A percentile compares a stretch with the other conserved stretches of the same genome.
Evolutionary conservation across 2,329 filamentous ascomycete species (phyloP).

Genomic region (Diaporthe sp.): DNA sequence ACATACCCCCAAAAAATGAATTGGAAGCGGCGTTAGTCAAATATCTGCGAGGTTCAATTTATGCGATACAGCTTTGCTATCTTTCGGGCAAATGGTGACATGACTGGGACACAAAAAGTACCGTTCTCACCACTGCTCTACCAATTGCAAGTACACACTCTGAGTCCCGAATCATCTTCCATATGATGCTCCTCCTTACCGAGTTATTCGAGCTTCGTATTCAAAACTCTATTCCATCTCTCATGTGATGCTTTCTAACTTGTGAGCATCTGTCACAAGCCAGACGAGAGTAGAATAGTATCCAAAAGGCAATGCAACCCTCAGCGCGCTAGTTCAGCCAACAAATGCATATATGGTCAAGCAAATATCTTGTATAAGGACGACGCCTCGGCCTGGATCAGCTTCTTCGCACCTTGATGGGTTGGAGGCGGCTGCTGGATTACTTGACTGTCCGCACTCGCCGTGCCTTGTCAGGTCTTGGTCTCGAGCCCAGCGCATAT

Average conservation of each 20-base stretch:
- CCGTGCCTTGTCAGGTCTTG: background rate
- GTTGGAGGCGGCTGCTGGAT: background rate
- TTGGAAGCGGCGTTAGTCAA: conserved; percentile 15
- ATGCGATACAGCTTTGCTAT: background rate
- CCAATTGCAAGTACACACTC: background rate
- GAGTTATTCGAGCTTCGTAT: background rate
- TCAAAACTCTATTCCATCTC: background rate
- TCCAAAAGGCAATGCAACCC: background rate
- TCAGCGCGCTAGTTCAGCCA: background rate
- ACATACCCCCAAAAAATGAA: conserved; percentile 17
- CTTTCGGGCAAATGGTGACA: background rate
- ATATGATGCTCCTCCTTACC: background rate
- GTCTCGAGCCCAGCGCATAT: background rate
- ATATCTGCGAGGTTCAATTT: background rate
- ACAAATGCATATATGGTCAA: too few relatives aligned
- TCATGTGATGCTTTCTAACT: background rate
- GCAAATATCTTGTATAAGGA: background rate
- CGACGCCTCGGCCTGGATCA: too few relatives aligned
- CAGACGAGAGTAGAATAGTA: too few relatives aligned
- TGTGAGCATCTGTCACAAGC: background rate
- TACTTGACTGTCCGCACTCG: background rate
- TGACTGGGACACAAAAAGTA: too few relatives aligned
- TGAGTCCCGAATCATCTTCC: too few relatives aligned
- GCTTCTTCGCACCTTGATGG: background rate
- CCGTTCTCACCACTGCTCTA: background rate